Base-by-base conservation (phyloP, 495 filamentous ascomycete species). In the Letharia lupina region DNA sequence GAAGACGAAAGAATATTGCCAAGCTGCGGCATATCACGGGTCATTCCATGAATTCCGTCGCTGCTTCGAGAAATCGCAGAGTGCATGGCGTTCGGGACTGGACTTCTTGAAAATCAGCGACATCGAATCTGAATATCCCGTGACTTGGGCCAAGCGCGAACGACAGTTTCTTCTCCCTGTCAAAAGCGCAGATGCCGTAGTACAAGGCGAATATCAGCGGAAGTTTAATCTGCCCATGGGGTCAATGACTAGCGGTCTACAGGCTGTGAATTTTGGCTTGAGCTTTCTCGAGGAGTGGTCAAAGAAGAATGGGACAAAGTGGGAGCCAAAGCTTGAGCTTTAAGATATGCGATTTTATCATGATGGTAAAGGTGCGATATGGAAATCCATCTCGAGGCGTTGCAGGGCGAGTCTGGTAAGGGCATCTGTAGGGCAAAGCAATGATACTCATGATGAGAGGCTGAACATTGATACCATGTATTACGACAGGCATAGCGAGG, bases 241-340 rank as follows among this genome's bases (percentile, higher is more conserved):
- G 33, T 74, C 73, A 20, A 71, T 74, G 28, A 79, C 73, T 47
- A 75, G 75, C 12, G 76, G 78, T 13, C 72, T 82, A 35, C 80
- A 83, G 67, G 77, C 79, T 7, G 77, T 82, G 10, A 77, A 80
- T 2, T 78, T 82, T 65, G 77, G 77, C 35, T 74, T 74, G 68
- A 71, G 74, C 35, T 65, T 82, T 39, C 68, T 83, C 56, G 74
- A 71, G 39, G 81, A 83, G 64, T 82, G 78, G 77, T 80, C 79
- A 50, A 62, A 60, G 37, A 77, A 76, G 39, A 76, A 82, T 71
- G 72, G 71, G 4, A 73, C 82, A 23, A 72, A 77, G 0, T 82
- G 79, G 76, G 70, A 74, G 62, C 60, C 65, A 12, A 67, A 70
- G 47, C 65, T 66, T 31, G 39, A 50, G 35, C 58, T 66, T 40